Percentiles rank a stretch among this genome's conserved stretches.
phyloP scores from a whole-genome alignment of 2,329 filamentous ascomycete species.

The Remersonia thermophila region DNA sequence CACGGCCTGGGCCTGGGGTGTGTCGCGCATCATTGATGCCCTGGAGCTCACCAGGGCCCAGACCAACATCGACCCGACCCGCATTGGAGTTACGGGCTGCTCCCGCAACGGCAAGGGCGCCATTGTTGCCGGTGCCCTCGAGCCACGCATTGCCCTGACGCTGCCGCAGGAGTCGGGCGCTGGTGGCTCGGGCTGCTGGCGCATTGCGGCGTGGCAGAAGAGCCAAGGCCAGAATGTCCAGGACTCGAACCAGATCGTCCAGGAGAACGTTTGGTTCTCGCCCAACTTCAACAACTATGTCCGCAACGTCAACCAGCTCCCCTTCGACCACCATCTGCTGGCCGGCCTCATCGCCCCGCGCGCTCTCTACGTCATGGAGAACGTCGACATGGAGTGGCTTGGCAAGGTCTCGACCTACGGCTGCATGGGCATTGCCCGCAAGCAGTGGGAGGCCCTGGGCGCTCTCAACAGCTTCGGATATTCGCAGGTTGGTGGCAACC shows the following conservation, averaged over 20 bases:
- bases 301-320: constrained; percentile 36
- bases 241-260: constrained; percentile 36
- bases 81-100: constrained; percentile 36
- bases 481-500: constrained; percentile 33
- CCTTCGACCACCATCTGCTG: constrained; percentile 41
- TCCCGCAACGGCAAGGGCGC: constrained; percentile 40
- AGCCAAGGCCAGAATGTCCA: constrained; percentile 32
- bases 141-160: constrained; percentile 34
- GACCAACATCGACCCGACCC: constrained; percentile 24
- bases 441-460: constrained; percentile 36
- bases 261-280: constrained; percentile 43
- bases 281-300: constrained; percentile 34
- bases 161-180: constrained; percentile 38
- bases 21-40: constrained; percentile 35
- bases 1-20: constrained; percentile 39
- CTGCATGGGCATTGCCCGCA: constrained; percentile 35
- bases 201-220: constrained; percentile 20
- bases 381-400: constrained; percentile 38
- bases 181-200: constrained; percentile 37
- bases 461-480: constrained; percentile 36
- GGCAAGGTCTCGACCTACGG: constrained; percentile 35
- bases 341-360: constrained; percentile 38
- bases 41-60: constrained; percentile 27
- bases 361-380: constrained; percentile 38
- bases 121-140: constrained; percentile 36